Evolutionary conservation across 805 yeast genomes (phyloP).

Genomic region (Metschnikowia anglica): DNA sequence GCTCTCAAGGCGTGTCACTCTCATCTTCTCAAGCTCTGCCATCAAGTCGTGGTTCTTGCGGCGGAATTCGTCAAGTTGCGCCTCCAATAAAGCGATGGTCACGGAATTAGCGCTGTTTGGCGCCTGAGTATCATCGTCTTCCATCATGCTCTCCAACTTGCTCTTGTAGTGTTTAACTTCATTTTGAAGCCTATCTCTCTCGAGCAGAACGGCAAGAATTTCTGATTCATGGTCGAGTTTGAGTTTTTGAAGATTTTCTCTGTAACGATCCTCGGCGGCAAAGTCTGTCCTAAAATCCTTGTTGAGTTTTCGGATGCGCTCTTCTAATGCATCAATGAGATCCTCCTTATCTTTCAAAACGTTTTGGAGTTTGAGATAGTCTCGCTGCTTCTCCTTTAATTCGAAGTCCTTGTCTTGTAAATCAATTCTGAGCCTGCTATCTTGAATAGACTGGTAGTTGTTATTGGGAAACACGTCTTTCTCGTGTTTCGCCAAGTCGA

Average conservation of each 20-base stretch:
- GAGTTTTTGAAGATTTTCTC: conserved; percentile 22
- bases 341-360: conserved; percentile 36
- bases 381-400: conserved; percentile 23
- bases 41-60: conserved; percentile 27
- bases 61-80: conserved; percentile 35
- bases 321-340: conserved; percentile 33
- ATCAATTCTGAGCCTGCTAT: conserved; percentile 19
- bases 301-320: conserved; percentile 33
- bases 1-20: conserved; percentile 1
- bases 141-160: conserved; percentile 26
- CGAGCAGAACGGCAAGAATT: conserved; percentile 36
- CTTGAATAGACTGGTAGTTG: conserved; percentile 7
- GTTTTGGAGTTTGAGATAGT: conserved; percentile 19
- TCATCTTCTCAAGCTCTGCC: conserved; percentile 18
- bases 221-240: conserved; percentile 40
- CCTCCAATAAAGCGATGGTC: conserved; percentile 28
- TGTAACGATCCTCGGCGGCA: conserved; percentile 11
- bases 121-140: conserved; percentile 13
- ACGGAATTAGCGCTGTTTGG: conserved; percentile 11
- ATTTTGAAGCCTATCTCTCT: conserved; percentile 35
- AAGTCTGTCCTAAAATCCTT: conserved; percentile 14
- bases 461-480: conserved; percentile 11
- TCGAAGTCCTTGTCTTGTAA: conserved; percentile 19
- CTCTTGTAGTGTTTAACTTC: conserved; percentile 36
- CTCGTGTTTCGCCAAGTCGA: conserved; percentile 30